Percentiles rank a stretch among this genome's conserved stretches.
Conservation (phyloP, 208 protist species). For the Acanthamoeba triangularis region DNA sequence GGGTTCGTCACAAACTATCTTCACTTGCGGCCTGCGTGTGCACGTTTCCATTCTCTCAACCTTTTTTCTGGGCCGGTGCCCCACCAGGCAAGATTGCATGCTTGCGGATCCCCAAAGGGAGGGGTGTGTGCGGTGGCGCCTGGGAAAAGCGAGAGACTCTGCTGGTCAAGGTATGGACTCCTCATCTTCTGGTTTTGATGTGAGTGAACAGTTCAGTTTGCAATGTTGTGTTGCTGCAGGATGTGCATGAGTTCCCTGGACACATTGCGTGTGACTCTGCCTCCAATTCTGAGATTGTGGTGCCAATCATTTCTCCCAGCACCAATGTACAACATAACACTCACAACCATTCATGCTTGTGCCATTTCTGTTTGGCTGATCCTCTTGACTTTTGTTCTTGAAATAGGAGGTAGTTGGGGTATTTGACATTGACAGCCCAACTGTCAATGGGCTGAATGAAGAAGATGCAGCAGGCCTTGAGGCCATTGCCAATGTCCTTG, state of each 20-base stretch:
- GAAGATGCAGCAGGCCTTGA: not conserved
- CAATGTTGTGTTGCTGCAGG: not conserved
- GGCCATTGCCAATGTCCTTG: not conserved
- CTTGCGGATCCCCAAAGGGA: slow-evolving; percentile 93
- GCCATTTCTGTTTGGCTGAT: not conserved
- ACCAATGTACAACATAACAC: not conserved
- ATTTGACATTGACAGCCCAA: slow-evolving; percentile 73
- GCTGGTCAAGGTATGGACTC: slow-evolving; percentile 83
- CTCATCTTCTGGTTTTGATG: not conserved
- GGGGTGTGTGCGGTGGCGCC: slow-evolving; percentile 95
- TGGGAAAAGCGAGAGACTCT: slow-evolving; percentile 87
- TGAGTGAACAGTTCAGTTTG: not conserved
- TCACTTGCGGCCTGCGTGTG: not conserved
- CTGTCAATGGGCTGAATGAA: slow-evolving; percentile 7
- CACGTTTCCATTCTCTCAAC: no score
- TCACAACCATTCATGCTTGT: not conserved
- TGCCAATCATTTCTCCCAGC: slow-evolving; percentile 90
- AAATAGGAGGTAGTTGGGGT: slow-evolving; percentile 41
- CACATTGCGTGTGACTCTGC: slow-evolving; percentile 96
- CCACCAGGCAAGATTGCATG: slow-evolving; percentile 93
- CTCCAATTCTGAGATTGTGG: slow-evolving; percentile 95
- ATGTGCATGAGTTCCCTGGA: slow-evolving; percentile 95
- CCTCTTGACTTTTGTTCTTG: not conserved
- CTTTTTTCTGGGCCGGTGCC: not conserved
- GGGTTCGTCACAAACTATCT: slow-evolving; percentile 72